phyloP scores from a whole-genome alignment of 768 basidiomycete genomes.

The Lactifluus hygrophoroides region DNA sequence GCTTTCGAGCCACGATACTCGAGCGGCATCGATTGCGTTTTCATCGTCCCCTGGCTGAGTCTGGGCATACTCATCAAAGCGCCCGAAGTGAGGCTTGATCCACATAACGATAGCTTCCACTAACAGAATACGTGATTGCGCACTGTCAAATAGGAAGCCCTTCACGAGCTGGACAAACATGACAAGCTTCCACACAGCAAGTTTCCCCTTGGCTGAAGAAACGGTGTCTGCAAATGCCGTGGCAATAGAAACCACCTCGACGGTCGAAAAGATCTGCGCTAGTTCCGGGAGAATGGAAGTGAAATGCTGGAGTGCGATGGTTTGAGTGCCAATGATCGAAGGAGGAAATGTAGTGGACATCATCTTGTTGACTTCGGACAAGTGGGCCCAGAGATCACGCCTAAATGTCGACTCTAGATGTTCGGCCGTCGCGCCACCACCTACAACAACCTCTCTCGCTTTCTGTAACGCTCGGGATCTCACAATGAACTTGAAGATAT shows the following conservation, averaged over 20 bases:
- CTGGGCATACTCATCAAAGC: slow-evolving; percentile 74
- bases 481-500: slow-evolving; percentile 91
- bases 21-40: slow-evolving; percentile 55
- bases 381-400: slow-evolving; percentile 67
- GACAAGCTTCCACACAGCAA: slow-evolving; percentile 88
- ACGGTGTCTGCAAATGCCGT: slow-evolving; percentile 85
- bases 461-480: slow-evolving; percentile 87
- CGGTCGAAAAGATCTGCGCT: slow-evolving; percentile 65
- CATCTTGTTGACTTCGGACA: slow-evolving; percentile 77
- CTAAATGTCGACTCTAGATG: slow-evolving; percentile 82
- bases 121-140: slow-evolving; percentile 66
- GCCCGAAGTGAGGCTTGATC: slow-evolving; percentile 93
- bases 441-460: slow-evolving; percentile 67
- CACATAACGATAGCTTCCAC: slow-evolving; percentile 85
- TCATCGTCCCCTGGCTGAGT: slow-evolving; percentile 61
- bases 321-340: slow-evolving; percentile 94
- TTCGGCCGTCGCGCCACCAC: slow-evolving; percentile 73
- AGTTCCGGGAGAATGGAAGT: slow-evolving; percentile 86
- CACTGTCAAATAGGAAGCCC: slow-evolving; percentile 77
- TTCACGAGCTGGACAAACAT: slow-evolving; percentile 91
- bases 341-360: slow-evolving; percentile 74
- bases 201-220: slow-evolving; percentile 69
- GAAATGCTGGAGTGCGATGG: slow-evolving; percentile 88
- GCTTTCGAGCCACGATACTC: slow-evolving; percentile 83
- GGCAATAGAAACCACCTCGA: slow-evolving; percentile 80